Evolutionary conservation across 2,329 filamentous ascomycete species (phyloP), one percentile per base, ranked within the genome.

Genomic region (Colletotrichum magnum): DNA sequence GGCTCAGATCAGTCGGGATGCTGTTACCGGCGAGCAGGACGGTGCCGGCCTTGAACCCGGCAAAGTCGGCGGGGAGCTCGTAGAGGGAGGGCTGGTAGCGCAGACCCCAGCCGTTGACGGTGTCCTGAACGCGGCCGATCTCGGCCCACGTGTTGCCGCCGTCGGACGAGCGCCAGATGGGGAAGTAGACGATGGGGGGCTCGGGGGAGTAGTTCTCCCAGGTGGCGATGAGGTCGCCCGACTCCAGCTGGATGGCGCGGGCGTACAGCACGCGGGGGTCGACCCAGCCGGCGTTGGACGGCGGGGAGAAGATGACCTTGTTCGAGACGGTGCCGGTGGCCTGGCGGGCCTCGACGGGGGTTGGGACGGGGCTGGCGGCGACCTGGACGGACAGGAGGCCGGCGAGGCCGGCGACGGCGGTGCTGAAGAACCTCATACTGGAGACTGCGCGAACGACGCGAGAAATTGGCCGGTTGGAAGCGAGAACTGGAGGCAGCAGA

Each of bases 51-150:
- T 84, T 79, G 75, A 85, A 93, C 1, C 83, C 81, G 16, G 86
- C 91, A 56, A 93, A 82, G 2, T 79, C 77, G 48, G 86, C 80
- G 0, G 89, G 87, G 3, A 94, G 84, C 72, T 89, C 85, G 74
- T 92, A 92, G 18, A 94, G 82, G 76, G 88, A 87, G 0, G 92
- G 92, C 75, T 94, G 92, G 74, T 92, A 93, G 36, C 90, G 86
- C 62, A 93, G 77, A 24, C 92, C 92, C 81, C 87, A 89, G 45
- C 86, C 86, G 71, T 92, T 90, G 36, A 87, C 88, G 56, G 86
- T 84, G 76, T 94, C 92, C 7, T 87, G 81, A 7, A 93, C 88
- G 13, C 84, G 84, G 7, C 89, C 88, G 54, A 92, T 82, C 75
- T 91, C 86, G 12, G 83, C 81, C 92, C 92, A 94, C 2, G 86